Conservation (phyloP, 164 flowering plant genomes). For the Santalum album region DNA sequence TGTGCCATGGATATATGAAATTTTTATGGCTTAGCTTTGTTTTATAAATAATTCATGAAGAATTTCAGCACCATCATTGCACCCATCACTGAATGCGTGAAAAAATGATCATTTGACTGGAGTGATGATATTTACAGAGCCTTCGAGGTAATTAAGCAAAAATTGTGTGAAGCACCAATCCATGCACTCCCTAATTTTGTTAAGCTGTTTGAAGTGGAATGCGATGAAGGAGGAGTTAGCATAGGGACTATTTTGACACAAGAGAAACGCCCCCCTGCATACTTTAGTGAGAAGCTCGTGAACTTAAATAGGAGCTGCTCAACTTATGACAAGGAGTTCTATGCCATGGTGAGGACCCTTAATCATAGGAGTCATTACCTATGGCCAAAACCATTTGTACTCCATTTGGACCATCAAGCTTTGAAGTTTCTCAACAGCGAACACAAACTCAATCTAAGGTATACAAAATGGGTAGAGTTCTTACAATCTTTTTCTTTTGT, state of each 20-base stretch:
- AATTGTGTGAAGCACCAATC: neutral
- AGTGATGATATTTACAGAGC: neutral
- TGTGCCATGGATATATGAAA: neutral
- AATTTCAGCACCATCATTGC: conserved; percentile 7
- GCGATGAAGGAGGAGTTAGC: conserved; percentile 14
- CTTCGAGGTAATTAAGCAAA: neutral
- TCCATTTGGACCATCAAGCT: neutral
- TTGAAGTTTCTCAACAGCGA: too few relatives aligned
- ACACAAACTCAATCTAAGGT: too few relatives aligned
- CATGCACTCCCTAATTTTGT: conserved; percentile 11
- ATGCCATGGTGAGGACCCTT: conserved; percentile 10
- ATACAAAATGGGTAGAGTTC: too few relatives aligned
- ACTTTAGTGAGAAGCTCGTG: conserved; percentile 14
- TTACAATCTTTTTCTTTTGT: too few relatives aligned
- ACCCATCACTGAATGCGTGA: conserved; percentile 7
- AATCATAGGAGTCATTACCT: conserved; percentile 16
- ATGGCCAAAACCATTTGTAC: neutral
- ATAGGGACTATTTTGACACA: conserved; percentile 13
- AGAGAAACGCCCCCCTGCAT: conserved; percentile 9
- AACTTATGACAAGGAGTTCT: conserved; percentile 22
- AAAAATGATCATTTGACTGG: neutral
- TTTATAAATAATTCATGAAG: conserved; percentile 1
- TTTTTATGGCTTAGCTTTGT: conserved; percentile 7
- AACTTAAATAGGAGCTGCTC: conserved; percentile 1
- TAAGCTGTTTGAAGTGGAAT: conserved; percentile 12